phyloP scores from a whole-genome alignment of 768 basidiomycete species.

The Russula lepida region DNA sequence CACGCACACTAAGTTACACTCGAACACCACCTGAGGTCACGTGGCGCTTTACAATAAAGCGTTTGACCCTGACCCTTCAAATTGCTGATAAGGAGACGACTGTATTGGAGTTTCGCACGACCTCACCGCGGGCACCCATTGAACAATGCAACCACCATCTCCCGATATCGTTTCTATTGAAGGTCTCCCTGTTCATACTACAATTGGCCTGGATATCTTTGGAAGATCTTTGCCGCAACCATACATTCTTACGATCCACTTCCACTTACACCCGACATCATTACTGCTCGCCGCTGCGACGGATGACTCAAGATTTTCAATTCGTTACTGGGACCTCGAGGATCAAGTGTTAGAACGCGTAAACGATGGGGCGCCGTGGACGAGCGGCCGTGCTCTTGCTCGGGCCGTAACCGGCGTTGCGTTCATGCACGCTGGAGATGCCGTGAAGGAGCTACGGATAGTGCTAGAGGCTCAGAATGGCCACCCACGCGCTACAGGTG shows the following conservation, averaged over 20 bases:
- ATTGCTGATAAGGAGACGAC: no score
- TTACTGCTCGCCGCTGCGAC: constrained; percentile 14
- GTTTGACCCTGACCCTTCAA: no score
- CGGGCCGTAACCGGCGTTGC: constrained; percentile 10
- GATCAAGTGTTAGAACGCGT: constrained; percentile 6
- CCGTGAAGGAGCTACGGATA: constrained; percentile 5
- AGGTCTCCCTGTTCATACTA: constrained; percentile 2
- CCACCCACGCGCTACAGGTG: constrained; percentile 7
- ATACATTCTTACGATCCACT: constrained; percentile 5
- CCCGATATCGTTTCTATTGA: constrained; percentile 16
- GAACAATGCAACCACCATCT: not conserved
- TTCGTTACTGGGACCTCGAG: constrained; percentile 14
- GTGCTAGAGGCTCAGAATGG: constrained; percentile 7
- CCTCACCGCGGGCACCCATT: not conserved
- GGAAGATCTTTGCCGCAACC: not conserved
- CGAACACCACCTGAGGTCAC: no score
- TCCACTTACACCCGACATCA: constrained; percentile 13
- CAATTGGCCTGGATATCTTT: not conserved
- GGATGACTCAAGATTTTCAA: constrained; percentile 13
- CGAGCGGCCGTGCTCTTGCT: constrained; percentile 11
- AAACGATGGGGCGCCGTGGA: constrained; percentile 3
- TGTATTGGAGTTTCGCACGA: not conserved
- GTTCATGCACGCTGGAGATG: constrained; percentile 6
- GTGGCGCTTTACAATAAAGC: no score
- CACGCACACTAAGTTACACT: no score